phyloP scores from a whole-genome alignment of 148 eudicot genomes.

The Silene uniflora region DNA sequence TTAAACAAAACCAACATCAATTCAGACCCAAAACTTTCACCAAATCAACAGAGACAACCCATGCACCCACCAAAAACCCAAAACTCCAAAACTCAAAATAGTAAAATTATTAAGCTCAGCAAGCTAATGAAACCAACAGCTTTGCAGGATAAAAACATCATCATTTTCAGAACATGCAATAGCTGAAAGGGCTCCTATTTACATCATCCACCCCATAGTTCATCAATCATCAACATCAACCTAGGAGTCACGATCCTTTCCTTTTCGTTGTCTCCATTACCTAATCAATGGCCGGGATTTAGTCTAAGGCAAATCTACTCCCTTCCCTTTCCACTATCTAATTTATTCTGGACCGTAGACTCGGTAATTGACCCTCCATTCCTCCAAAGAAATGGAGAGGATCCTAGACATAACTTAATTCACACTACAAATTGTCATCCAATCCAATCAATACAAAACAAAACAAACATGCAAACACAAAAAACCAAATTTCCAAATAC shows the following conservation, averaged over 20 bases:
- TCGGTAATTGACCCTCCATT: too few species aligned
- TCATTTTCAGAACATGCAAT: background rate
- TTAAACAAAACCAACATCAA: background rate
- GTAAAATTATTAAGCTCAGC: background rate
- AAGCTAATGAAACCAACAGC: background rate
- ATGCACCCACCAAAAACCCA: background rate
- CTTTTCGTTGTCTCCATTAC: too few species aligned
- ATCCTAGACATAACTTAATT: background rate
- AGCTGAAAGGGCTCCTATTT: background rate
- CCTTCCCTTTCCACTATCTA: too few species aligned
- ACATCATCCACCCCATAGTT: background rate
- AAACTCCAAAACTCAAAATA: background rate
- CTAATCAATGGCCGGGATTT: too few species aligned
- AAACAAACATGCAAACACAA: slow-evolving; percentile 2
- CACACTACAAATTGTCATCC: background rate
- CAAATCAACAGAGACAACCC: background rate
- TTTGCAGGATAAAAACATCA: background rate
- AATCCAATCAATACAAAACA: background rate
- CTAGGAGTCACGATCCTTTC: too few species aligned
- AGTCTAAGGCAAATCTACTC: too few species aligned
- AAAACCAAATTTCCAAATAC: background rate
- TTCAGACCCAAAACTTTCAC: background rate
- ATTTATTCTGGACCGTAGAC: too few species aligned
- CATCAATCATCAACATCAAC: background rate
- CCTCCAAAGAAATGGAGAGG: too few species aligned